These are phyloP conservation scores for Triticum turgidum DNA, from an alignment of 176 grass and related monocot genomes.

Conservation along the genomic window DNA sequence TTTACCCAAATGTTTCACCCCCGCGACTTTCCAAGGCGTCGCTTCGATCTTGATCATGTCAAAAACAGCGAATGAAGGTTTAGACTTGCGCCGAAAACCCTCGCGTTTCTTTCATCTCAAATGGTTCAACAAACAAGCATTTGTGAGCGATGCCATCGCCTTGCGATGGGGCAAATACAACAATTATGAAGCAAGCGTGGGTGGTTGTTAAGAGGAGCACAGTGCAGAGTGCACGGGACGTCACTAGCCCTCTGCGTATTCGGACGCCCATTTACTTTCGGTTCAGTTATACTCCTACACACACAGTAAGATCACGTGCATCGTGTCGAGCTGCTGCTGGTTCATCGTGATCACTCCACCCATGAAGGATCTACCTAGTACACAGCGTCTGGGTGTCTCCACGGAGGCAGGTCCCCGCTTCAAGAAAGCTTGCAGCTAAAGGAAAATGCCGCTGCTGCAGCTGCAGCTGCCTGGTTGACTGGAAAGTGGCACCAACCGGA, in stretches of 20 bases:
- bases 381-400: not conserved
- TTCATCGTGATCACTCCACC: not conserved
- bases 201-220: not conserved
- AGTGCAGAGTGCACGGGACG: not conserved
- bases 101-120: too few species aligned
- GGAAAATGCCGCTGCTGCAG: not conserved
- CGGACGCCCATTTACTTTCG: not conserved
- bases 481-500: conserved; percentile 23
- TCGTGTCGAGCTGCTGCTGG: not conserved
- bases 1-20: too few species aligned
- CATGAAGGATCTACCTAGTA: not conserved
- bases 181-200: not conserved
- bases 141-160: too few species aligned
- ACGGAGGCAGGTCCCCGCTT: not conserved
- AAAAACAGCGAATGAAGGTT: too few species aligned
- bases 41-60: too few species aligned
- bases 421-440: conserved; percentile 27
- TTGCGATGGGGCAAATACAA: too few species aligned
- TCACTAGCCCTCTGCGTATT: not conserved
- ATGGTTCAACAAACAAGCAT: too few species aligned
- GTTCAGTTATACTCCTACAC: not conserved
- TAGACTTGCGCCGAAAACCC: too few species aligned
- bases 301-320: not conserved
- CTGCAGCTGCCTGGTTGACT: conserved; percentile 25
- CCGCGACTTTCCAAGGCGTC: too few species aligned